Conservation (phyloP, 139 green algal species). For the Micromonas pusilla region DNA sequence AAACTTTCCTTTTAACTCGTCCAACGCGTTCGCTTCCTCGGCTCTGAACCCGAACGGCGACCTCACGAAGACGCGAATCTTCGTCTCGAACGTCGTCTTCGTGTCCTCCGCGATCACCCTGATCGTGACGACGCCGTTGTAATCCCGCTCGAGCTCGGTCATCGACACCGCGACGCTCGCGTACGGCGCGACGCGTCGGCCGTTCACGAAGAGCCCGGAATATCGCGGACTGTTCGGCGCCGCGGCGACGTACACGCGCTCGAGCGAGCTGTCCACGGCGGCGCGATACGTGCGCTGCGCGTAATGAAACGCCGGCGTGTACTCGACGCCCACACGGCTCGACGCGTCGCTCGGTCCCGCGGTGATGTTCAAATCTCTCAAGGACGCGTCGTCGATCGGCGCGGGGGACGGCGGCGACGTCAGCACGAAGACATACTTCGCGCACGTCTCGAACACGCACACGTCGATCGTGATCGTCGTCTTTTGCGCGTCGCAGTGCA, state of each 20-base stretch:
- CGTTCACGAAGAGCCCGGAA: not conserved
- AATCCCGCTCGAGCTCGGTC: not conserved
- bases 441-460: not conserved
- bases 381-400: not conserved
- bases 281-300: not conserved
- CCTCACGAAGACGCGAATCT: not conserved
- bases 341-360: not conserved
- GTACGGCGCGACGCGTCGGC: not conserved
- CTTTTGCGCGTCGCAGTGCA: not conserved
- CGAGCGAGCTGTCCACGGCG: not conserved
- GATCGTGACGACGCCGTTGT: not conserved
- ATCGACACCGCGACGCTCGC: not conserved
- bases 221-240: not conserved
- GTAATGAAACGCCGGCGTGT: not conserved
- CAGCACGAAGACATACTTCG: not conserved
- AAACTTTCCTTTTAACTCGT: not conserved
- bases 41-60: not conserved
- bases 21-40: not conserved
- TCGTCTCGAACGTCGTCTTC: not conserved
- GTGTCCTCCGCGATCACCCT: not conserved
- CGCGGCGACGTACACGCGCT: not conserved
- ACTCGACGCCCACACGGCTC: not conserved
- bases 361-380: not conserved
- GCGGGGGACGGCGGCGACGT: not conserved
- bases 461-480: not conserved